These are phyloP conservation scores for Gracilariopsis chorda DNA, from an alignment of 23 red algal genomes.

Conservation along the genomic window DNA sequence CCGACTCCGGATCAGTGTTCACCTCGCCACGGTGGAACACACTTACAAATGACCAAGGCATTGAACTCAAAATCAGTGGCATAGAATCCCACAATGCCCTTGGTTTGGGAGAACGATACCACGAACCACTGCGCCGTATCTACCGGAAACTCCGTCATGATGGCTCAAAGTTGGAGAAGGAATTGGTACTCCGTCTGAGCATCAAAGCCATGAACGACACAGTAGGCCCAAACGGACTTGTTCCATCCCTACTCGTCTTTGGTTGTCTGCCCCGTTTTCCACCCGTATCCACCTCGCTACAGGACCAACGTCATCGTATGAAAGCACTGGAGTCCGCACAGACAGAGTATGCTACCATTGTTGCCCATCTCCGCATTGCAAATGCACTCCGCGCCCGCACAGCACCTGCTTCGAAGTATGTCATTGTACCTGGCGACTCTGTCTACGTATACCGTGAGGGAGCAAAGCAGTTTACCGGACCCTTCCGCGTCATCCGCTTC, in stretches of 20 bases:
- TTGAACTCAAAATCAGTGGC: not conserved
- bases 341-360: not conserved
- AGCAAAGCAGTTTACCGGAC: not conserved
- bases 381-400: not conserved
- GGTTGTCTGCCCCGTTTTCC: not conserved
- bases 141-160: not conserved
- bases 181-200: not conserved
- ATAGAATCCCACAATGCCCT: conserved; percentile 6
- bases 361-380: not conserved
- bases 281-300: not conserved
- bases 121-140: not conserved
- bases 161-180: not conserved
- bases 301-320: not conserved
- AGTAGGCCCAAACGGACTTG: not conserved
- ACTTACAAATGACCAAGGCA: not conserved
- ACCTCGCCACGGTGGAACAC: not conserved
- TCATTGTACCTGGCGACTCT: not conserved
- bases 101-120: not conserved
- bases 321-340: not conserved
- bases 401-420: not conserved
- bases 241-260: conserved; percentile 10
- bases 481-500: not conserved
- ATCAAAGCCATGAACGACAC: conserved; percentile 31
- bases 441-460: conserved; percentile 17
- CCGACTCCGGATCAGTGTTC: not conserved